Base-by-base conservation (phyloP, 2,329 filamentous ascomycete genomes). In the Cercospora sojina region DNA sequence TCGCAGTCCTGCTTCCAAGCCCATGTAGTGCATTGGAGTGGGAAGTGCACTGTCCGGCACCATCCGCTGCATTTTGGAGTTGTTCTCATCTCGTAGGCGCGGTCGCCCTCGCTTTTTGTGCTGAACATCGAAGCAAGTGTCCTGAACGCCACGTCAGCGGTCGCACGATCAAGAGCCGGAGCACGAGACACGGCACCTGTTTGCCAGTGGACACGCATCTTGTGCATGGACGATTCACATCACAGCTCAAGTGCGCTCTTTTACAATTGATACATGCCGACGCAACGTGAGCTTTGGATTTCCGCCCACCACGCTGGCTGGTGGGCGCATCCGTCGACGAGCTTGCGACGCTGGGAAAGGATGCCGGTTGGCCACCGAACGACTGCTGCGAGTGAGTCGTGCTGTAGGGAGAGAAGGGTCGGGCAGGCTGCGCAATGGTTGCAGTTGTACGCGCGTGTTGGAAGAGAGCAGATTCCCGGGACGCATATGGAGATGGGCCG, bases 221-320 rank as follows among this genome's bases (percentile, higher is more conserved):
- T 29, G 89, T 89, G 76, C 91, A 95, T 29, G 91, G 91, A 64
- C 91, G 85, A 78, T 92, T 89, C 59, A 90, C 79, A 74, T 86
- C 84, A 72, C 84, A 86, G 69, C 83, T 84, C 70, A 95, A 84
- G 85, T 95, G 91, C 41, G 91, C 91, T 78, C 88, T 88, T 77
- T 94, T 94, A 81, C 91, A 95, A 67, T 92, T 92, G 71, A 94
- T 89, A 77, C 91, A 95, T 27, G 91, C 91, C 38, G 91, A 93
- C 59, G 91, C 90, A 62, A 94, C 91, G 80, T 95, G 91, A 13
- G 90, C 90, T 68, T 78, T 79, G 16, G 75, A 70, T 61, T 75
- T 76, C 6, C 74, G 72, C 7, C 71, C 73, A 18, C 71, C 69
- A 27, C 70, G 31, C 32, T 23, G 29, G 8, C 43, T 8, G 29